These are phyloP conservation scores for Kockiozyma suomiensis DNA, from an alignment of 805 yeast genomes.

Conservation along the genomic window DNA sequence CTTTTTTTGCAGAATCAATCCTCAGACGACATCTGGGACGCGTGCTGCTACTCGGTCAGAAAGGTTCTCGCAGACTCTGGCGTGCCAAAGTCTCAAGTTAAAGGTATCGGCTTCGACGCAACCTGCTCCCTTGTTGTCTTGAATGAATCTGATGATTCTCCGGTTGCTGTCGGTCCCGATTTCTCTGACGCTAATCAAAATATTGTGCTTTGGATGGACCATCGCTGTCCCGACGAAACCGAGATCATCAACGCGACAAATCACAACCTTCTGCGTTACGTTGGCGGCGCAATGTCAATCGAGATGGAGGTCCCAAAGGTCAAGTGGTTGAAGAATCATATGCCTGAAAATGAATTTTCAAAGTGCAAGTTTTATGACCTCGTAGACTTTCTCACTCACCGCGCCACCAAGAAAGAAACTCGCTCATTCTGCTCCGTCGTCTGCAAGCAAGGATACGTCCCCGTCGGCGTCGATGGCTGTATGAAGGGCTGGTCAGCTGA, in stretches of 20 bases:
- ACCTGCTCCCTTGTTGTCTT: constrained; percentile 92
- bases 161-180: constrained; percentile 87
- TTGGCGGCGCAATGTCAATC: constrained; percentile 96
- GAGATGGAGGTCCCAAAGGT: constrained; percentile 98
- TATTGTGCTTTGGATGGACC: constrained; percentile 97
- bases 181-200: constrained; percentile 73
- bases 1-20: constrained; percentile 62
- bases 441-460: constrained; percentile 94
- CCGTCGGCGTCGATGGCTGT: constrained; percentile 87
- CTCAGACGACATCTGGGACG: constrained; percentile 86
- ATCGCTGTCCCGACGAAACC: constrained; percentile 85
- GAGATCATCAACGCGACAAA: constrained; percentile 75
- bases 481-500: constrained; percentile 86
- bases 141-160: constrained; percentile 62
- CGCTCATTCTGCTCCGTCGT: constrained; percentile 88
- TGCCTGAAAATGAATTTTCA: constrained; percentile 62
- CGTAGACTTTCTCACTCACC: constrained; percentile 88
- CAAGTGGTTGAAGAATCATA: constrained; percentile 89
- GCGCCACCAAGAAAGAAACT: constrained; percentile 84
- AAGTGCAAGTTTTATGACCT: constrained; percentile 84
- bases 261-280: constrained; percentile 81
- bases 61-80: constrained; percentile 73
- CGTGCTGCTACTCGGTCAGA: constrained; percentile 79
- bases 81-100: constrained; percentile 64
- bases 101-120: constrained; percentile 95